Evolutionary conservation across 768 basidiomycete species (phyloP), one percentile per base, ranked within the genome.

Genomic region (Boletellus ananiceps): DNA sequence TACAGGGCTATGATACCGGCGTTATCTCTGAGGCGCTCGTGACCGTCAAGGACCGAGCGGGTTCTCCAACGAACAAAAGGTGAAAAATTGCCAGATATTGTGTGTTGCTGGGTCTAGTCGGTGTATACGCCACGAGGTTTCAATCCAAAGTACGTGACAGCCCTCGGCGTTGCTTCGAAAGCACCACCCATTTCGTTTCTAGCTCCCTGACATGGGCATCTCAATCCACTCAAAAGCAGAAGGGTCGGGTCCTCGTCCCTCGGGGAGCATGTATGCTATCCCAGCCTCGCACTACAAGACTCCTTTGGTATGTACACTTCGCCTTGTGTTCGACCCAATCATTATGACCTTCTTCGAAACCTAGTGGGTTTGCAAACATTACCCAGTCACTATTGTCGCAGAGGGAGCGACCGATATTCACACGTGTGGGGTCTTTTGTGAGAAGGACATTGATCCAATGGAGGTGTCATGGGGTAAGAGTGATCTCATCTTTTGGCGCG

Each of bases 301-400:
- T 55, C 63, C 4, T 63, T 65, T 32, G 65, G 72, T 71, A 49
- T 39, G 64, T 27, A 41, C 23, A 41, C 11, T 5, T 44, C 12
- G 2, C 38, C 29, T 52, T 33, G 5, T 18, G 9, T 32, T 13
- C 29, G 19, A 32, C 37, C 18, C 25, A 43, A n/a, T 54, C 54
- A 36, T 49, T 15, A 50, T 5, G 11, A 31, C 11, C 2, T 7
- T 93, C 95, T 2, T 89, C 93, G 0, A 92, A 88, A 60, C 84
- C 86, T 0, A 73, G 74, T 34, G 93, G 95, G 0, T 97, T 86
- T 63, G 71, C 82, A 54, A 96, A 98, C 62, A 89, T 99, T 98
- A 53, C 95, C 96, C 0, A 93, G 90, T 52, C 93, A 98, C 67
- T 98, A 99, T 65, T 98, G 98, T 66, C 91, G 89, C 59, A 86